Evolutionary conservation across 371 early-diverging fungal genomes (phyloP).

Genomic region (Fennellomyces sp.): DNA sequence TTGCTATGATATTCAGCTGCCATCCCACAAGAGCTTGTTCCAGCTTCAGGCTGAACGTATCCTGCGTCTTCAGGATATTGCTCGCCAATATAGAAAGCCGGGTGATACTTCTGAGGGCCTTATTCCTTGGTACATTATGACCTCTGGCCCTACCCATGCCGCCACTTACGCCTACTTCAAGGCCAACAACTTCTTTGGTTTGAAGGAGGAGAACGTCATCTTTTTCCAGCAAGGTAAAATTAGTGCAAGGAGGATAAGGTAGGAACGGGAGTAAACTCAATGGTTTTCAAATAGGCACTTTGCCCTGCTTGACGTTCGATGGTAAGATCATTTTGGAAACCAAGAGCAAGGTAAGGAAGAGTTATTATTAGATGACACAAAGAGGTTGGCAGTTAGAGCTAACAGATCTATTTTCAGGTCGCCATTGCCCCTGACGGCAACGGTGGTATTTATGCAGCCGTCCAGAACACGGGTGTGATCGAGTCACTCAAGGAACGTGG

Average conservation of each 20-base stretch:
- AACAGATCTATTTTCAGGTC: slow-evolving; percentile 44
- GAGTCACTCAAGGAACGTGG: slow-evolving; percentile 76
- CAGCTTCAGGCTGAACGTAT: slow-evolving; percentile 94
- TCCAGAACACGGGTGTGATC: slow-evolving; percentile 78
- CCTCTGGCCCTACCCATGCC: slow-evolving; percentile 87
- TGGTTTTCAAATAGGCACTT: slow-evolving; percentile 56
- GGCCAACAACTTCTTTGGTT: slow-evolving; percentile 79
- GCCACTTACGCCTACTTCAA: slow-evolving; percentile 82
- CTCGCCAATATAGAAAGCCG: slow-evolving; percentile 46
- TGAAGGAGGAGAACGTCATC: slow-evolving; percentile 76
- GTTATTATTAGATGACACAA: neutral
- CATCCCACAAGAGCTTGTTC: slow-evolving; percentile 88
- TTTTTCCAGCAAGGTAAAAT: slow-evolving; percentile 85
- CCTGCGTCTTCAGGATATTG: slow-evolving; percentile 79
- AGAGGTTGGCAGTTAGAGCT: too few relatives aligned
- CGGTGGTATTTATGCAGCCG: slow-evolving; percentile 82
- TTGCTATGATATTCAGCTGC: slow-evolving; percentile 89
- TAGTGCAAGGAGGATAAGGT: neutral
- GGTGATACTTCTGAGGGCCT: slow-evolving; percentile 40
- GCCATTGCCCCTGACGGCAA: slow-evolving; percentile 83
- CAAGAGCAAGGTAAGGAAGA: slow-evolving; percentile 75
- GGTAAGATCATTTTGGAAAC: slow-evolving; percentile 90
- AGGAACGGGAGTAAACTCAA: neutral
- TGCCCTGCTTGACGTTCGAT: slow-evolving; percentile 81
- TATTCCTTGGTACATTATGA: slow-evolving; percentile 97